Evolutionary conservation across 345 rosid species (phyloP), one percentile per base, ranked within the genome.

Genomic region (Eucalyptus regnans): DNA sequence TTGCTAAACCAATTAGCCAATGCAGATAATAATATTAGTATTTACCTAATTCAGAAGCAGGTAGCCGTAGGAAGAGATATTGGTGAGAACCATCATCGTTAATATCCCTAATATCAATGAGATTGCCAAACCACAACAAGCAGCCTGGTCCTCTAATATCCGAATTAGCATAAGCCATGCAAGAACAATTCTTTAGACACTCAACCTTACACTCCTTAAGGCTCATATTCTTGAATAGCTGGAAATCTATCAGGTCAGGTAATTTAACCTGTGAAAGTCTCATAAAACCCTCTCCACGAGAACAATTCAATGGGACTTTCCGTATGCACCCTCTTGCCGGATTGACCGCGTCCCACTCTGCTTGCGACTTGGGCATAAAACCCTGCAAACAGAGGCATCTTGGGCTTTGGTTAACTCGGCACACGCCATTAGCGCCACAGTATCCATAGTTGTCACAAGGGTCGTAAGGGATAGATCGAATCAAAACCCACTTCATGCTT

Each of bases 131-230:
- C 94, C 94, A 91, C 29, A 92, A 25, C 88, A 91, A 90, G 89
- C 94, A 91, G 5, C 92, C 93, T 87, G 89, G 90, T 52, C 84
- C 89, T n/a, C 51, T 56, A 48, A 92, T 71, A 71, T 90, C 62
- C 6, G 90, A 80, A 64, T 50, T 87, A 10, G 92, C 88, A 88
- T 91, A 93, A 87, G 93, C 94, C 8, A 31, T 86, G 43, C 94
- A 93, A 52, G 91, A 91, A 86, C 94, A 93, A 27, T 90, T 88
- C 25, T 52, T 52, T 62, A 81, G 86, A 81, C 94, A 93, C 86
- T 54, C 25, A 8, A 66, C 9, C 50, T 64, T 76, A 86, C 94
- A 93, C 10, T 90, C 89, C 54, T 66, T 27, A 64, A 87, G 56
- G n/a, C 86, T 90, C 51, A 68, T n/a, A 60, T 50, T 29, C 92